A percentile compares a stretch with the other conserved stretches of the same genome.
phyloP scores from a whole-genome alignment of 225 moss, liverwort and hornwort species.

The Asterella californica region DNA sequence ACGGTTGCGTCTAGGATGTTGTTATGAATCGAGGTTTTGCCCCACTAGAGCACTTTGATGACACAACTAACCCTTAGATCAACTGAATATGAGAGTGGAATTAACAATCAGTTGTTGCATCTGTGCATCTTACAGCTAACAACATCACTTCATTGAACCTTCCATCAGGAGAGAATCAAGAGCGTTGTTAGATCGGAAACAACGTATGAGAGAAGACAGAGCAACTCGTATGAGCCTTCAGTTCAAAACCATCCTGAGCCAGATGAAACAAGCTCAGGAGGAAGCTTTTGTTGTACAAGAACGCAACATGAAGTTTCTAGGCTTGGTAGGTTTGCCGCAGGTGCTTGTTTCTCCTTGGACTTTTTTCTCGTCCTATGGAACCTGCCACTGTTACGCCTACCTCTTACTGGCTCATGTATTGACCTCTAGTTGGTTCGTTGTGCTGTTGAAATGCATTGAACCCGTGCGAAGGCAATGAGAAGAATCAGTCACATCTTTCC shows the following conservation, averaged over 20 bases:
- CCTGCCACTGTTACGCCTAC: not conserved
- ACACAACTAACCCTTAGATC: not conserved
- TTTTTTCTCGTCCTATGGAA: not conserved
- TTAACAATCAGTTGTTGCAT: not conserved
- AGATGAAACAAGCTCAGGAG: slow-evolving; percentile 34
- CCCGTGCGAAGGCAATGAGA: too few species aligned
- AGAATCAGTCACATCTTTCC: too few species aligned
- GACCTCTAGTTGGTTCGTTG: not conserved
- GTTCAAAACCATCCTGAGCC: slow-evolving; percentile 30
- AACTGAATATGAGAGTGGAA: not conserved
- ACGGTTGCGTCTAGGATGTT: not conserved
- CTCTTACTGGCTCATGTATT: not conserved
- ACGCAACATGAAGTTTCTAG: slow-evolving; percentile 38
- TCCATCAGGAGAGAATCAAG: slow-evolving; percentile 38
- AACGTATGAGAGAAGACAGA: slow-evolving; percentile 30
- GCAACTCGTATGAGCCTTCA: slow-evolving; percentile 25
- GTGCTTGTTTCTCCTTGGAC: not conserved
- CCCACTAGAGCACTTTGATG: not conserved
- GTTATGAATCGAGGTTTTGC: not conserved
- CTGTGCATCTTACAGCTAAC: not conserved
- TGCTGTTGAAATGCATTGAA: not conserved
- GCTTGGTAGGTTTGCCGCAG: slow-evolving; percentile 22
- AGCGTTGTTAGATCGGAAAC: slow-evolving; percentile 24
- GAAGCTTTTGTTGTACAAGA: slow-evolving; percentile 30
- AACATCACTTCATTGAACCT: not conserved